Evolutionary conservation across 1,284 basidiomycete genomes (phyloP).

Genomic region (Apiotrichum veenhuisii): DNA sequence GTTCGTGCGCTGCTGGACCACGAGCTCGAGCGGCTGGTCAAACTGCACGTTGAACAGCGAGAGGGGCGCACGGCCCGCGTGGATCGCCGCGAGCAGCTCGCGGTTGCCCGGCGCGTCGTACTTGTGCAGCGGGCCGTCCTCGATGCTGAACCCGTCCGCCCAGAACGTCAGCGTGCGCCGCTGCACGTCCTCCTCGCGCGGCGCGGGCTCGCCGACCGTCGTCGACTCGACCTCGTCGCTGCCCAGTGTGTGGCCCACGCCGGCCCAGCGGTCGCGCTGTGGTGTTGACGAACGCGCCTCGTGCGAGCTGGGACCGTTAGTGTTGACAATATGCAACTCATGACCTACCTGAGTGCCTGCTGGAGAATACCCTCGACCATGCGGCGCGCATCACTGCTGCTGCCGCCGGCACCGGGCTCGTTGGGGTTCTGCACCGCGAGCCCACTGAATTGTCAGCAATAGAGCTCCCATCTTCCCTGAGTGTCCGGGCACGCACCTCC

Average conservation of each 20-base stretch:
- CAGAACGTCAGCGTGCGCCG: slow-evolving; percentile 85
- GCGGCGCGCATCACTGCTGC: slow-evolving; percentile 43
- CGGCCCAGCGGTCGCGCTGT: slow-evolving; percentile 57
- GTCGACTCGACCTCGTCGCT: slow-evolving; percentile 73
- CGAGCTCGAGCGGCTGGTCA: slow-evolving; percentile 82
- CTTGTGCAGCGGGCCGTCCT: slow-evolving; percentile 78
- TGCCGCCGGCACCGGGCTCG: slow-evolving; percentile 43
- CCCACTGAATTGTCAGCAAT: slow-evolving; percentile 57
- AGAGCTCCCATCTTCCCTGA: not conserved
- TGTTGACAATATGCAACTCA: slow-evolving; percentile 44
- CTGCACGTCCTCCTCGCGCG: slow-evolving; percentile 54
- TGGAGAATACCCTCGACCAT: slow-evolving; percentile 76
- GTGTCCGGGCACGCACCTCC: slow-evolving; percentile 33
- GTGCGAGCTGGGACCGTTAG: slow-evolving; percentile 27
- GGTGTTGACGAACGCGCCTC: slow-evolving; percentile 30
- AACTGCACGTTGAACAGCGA: slow-evolving; percentile 69
- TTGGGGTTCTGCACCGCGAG: slow-evolving; percentile 82
- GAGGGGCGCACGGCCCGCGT: slow-evolving; percentile 76
- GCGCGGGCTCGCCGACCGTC: slow-evolving; percentile 53
- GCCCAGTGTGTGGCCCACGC: slow-evolving; percentile 73
- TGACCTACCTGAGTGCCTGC: slow-evolving; percentile 74
- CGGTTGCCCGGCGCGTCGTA: slow-evolving; percentile 80
- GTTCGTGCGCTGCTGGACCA: slow-evolving; percentile 67
- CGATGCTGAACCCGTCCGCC: slow-evolving; percentile 89
- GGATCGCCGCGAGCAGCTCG: slow-evolving; percentile 70